Evolutionary conservation across 2,329 filamentous ascomycete genomes (phyloP).

Genomic region (Fusarium nisikadoi): DNA sequence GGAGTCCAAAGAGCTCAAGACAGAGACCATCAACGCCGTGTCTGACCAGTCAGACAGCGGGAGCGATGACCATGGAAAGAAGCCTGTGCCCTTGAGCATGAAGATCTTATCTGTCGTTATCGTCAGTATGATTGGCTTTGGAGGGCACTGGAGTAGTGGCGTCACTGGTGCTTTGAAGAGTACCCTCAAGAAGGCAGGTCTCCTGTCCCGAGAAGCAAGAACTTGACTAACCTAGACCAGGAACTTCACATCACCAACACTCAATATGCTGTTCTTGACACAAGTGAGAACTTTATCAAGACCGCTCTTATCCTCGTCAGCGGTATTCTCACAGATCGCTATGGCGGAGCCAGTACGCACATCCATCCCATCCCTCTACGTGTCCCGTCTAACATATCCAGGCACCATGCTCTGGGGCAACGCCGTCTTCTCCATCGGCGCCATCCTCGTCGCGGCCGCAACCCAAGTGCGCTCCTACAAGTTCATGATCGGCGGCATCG

Average conservation of each 20-base stretch:
- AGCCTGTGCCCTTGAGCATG: conserved; percentile 43
- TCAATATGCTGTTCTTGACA: conserved; percentile 67
- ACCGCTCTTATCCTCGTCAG: conserved; percentile 64
- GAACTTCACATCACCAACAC: conserved; percentile 69
- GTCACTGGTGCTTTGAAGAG: conserved; percentile 70
- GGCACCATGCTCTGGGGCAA: conserved; percentile 70
- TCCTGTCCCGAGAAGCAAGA: rapidly evolving
- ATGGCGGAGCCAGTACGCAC: conserved; percentile 63
- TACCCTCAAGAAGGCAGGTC: conserved; percentile 64
- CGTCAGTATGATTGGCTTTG: conserved; percentile 67
- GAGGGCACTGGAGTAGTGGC: conserved; percentile 68
- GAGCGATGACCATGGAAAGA: conserved; percentile 35
- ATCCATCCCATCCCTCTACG: rapidly evolving
- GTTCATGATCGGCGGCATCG: conserved; percentile 68
- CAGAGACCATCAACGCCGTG: conserved; percentile 8
- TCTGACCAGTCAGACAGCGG: conserved; percentile 26
- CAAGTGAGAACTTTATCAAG: conserved; percentile 71
- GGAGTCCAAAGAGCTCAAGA: conserved; percentile 16
- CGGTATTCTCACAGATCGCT: conserved; percentile 66
- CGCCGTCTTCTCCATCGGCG: conserved; percentile 65
- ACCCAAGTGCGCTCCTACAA: conserved; percentile 65
- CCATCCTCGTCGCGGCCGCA: conserved; percentile 68
- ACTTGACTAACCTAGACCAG: conserved; percentile 33
- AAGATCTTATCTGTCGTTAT: conserved; percentile 57
- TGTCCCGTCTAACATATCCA: conserved; percentile 2